Base-by-base conservation (phyloP, 2,329 filamentous ascomycete genomes). In the Pseudogymnoascus sp. region DNA sequence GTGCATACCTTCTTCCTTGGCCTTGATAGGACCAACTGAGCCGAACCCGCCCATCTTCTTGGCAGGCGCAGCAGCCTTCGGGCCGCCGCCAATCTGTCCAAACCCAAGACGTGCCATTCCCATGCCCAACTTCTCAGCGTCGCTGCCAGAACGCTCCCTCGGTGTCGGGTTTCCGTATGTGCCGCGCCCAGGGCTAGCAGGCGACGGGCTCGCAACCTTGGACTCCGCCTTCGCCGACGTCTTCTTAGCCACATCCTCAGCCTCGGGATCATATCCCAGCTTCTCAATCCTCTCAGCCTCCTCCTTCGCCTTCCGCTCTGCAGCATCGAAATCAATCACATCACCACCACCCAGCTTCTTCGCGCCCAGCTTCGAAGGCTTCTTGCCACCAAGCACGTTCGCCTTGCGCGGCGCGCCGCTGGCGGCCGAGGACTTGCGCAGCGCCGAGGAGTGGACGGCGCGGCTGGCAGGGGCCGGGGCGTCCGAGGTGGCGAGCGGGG, bases 271-370 rank as follows among this genome's bases (percentile, higher is more conserved):
- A 72, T 99, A 99, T 40, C 95, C 95, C 21, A 99, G 81, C 78
- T 96, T 96, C 74, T 89, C 92, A 73, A 97, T 95, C 69, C 95
- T 88, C 76, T 97, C 95, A 2, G 93, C 95, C 76, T 99, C 95
- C 76, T 97, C 95, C 76, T 93, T 96, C 47, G 95, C 95, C 78
- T 96, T 96, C 76, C 90, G 91, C 81, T 99, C 95, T 2, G 93
- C 95, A 75, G 93, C 95, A 68, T 99, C 95, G 72, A 99, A 99
- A 78, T 99, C 93, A 67, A 99, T 93, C 11, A 86, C 78, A 68
- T 93, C 89, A 53, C 81, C 83, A 3, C 82, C 85, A 33, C 29
- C 33, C 35, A 96, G 85, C 81, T 97, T 97, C 85, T 97, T 97
- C 29, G 87, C 93, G 37, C 93, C 95, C 10, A 97, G 82, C 79